phyloP scores from a whole-genome alignment of 2,329 filamentous ascomycete species.

The Pestalotiopsis sp. region DNA sequence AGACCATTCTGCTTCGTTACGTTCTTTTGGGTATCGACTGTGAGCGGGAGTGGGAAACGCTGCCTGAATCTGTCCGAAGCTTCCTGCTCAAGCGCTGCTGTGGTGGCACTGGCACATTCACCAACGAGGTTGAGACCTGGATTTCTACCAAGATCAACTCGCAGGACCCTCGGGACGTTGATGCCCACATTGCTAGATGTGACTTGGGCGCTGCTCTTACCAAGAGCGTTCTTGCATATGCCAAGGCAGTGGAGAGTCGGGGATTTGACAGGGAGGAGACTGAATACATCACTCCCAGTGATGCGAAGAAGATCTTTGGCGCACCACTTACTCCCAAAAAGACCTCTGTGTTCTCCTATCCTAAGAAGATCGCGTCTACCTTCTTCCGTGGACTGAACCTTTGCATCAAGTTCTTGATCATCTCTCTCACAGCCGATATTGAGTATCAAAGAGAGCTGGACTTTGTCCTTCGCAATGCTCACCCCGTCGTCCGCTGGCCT shows the following conservation, averaged over 20 bases:
- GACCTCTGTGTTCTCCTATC: background rate
- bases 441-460: constrained; percentile 8
- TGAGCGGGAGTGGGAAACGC: constrained; percentile 1
- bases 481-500: background rate
- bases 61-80: background rate
- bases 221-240: background rate
- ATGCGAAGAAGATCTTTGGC: background rate
- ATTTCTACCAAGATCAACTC: background rate
- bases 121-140: background rate
- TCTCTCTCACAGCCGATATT: background rate
- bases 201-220: constrained; percentile 2
- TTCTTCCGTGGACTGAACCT: background rate
- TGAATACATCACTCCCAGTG: background rate
- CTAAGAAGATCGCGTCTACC: background rate
- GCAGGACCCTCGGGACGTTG: background rate
- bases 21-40: constrained; percentile 4
- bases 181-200: background rate
- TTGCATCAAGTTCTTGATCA: constrained; percentile 6
- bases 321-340: background rate
- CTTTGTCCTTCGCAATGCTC: background rate
- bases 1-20: background rate
- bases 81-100: background rate
- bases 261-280: background rate
- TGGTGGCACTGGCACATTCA: background rate
- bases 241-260: background rate